Evolutionary conservation across 495 filamentous ascomycete genomes (phyloP), one percentile per base, ranked within the genome.

Genomic region (Friedmanniomyces simplex): DNA sequence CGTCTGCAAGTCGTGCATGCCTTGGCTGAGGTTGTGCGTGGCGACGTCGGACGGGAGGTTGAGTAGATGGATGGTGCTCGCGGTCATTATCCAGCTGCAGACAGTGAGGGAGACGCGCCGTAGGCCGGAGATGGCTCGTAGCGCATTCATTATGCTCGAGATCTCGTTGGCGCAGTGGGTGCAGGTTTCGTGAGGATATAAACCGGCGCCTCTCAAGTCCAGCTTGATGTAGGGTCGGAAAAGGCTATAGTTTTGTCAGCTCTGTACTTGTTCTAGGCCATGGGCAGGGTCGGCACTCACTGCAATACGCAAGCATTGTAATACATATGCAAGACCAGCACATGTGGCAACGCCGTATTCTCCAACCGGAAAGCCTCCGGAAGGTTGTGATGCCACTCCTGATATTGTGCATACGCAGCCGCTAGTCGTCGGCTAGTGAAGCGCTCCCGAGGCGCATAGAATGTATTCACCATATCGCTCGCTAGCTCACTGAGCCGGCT

Each of bases 401-500:
- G 68, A 52, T 83, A 84, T 55, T 79, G 77, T 0, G 74, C 76
- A 59, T 86, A 84, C 16, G 74, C 71, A 24, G 68, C 68, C 0
- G 82, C 72, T 12, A 87, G 66, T 21, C 78, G 76, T 52, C 74
- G 73, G 60, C 77, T 79, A 0, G 79, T 83, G 11, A 86, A 69
- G 0, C 76, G 75, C 50, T 77, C 71, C 21, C 76, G 79, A 1
- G 84, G 83, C 0, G 82, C 78, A 63, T 82, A 82, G 10, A 85
- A 72, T 24, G 81, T 73, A 59, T 79, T 82, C n/a, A 86, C 66
- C 12, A 78, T 77, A 61, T 84, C 76, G 54, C 84, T 82, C 3
- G 86, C 77, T 12, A 86, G 77, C 67, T 86, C 83, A 54, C 81
- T 83, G 34, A 87, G 75, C 57, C 81, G 79, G 62, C 79, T 82